Evolutionary conservation across 2,329 filamentous ascomycete genomes (phyloP).

Genomic region (Penicillium vulpinum): DNA sequence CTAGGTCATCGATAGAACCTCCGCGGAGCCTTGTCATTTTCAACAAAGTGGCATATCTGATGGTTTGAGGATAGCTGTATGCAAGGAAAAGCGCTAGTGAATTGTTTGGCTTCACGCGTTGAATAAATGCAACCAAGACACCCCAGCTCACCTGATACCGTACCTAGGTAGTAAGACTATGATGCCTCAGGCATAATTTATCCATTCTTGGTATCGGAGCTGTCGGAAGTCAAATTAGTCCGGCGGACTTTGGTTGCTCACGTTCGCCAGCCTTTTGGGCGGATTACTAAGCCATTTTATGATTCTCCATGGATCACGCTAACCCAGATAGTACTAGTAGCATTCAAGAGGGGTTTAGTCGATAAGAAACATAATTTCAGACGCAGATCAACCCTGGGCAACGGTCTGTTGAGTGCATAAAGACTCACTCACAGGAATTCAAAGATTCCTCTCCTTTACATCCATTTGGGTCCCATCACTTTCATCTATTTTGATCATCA

Average conservation of each 20-base stretch:
- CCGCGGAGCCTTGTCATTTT: constrained; percentile 47
- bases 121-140: constrained; percentile 3
- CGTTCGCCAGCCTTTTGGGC: background rate
- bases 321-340: constrained; percentile 1
- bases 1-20: constrained; percentile 38
- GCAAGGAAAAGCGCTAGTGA: background rate
- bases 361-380: constrained; percentile 9
- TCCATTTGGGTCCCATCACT: background rate
- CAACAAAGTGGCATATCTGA: constrained; percentile 29
- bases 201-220: background rate
- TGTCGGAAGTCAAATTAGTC: constrained; percentile 1
- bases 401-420: background rate
- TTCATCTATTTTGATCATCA: background rate
- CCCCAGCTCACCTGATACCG: constrained; percentile 25
- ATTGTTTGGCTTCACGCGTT: background rate
- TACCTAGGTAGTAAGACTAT: constrained; percentile 14
- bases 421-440: background rate
- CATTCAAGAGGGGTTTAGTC: constrained; percentile 1
- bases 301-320: background rate
- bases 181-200: constrained; percentile 16
- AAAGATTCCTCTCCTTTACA: background rate
- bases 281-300: background rate
- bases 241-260: background rate
- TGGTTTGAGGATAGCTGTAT: background rate
- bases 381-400: background rate